A percentile compares a stretch with the other conserved stretches of the same genome.
These are phyloP conservation scores for Saturnispora bothae DNA, from an alignment of 805 yeast genomes.

Conservation along the genomic window DNA sequence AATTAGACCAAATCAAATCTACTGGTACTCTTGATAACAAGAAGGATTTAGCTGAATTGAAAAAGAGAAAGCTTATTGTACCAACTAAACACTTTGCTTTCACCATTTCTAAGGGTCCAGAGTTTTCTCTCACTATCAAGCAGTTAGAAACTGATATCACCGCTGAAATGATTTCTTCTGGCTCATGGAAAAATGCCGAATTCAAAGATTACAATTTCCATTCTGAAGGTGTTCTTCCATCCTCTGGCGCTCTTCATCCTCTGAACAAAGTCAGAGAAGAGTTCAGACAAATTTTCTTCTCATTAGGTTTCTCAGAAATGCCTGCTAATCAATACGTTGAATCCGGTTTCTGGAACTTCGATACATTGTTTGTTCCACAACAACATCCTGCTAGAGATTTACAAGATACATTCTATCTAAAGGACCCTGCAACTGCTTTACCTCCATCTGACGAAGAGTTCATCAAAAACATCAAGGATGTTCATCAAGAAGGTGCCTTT, in stretches of 20 bases:
- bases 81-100: conserved; percentile 68
- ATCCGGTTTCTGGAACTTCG: conserved; percentile 98
- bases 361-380: conserved; percentile 92
- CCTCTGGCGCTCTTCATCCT: conserved; percentile 93
- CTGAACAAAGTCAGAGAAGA: conserved; percentile 94
- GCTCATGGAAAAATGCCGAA: conserved; percentile 70
- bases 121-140: conserved; percentile 71
- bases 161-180: conserved; percentile 77
- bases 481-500: conserved; percentile 81
- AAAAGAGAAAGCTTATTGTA: conserved; percentile 80
- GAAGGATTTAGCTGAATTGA: conserved; percentile 71
- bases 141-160: conserved; percentile 90
- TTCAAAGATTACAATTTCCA: conserved; percentile 95
- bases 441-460: conserved; percentile 74
- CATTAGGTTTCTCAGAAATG: conserved; percentile 98
- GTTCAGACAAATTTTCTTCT: conserved; percentile 93
- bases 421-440: conserved; percentile 78
- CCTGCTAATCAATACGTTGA: conserved; percentile 98
- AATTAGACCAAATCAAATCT: conserved; percentile 45
- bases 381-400: conserved; percentile 99
- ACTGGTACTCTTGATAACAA: conserved; percentile 47
- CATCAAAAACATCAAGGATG: conserved; percentile 68
- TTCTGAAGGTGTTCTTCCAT: conserved; percentile 83
- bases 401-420: conserved; percentile 96
- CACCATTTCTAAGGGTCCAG: conserved; percentile 67